A percentile compares a stretch with the other conserved stretches of the same genome.
Conservation (phyloP, 306 rosid species). For the Potentilla sterilis region DNA sequence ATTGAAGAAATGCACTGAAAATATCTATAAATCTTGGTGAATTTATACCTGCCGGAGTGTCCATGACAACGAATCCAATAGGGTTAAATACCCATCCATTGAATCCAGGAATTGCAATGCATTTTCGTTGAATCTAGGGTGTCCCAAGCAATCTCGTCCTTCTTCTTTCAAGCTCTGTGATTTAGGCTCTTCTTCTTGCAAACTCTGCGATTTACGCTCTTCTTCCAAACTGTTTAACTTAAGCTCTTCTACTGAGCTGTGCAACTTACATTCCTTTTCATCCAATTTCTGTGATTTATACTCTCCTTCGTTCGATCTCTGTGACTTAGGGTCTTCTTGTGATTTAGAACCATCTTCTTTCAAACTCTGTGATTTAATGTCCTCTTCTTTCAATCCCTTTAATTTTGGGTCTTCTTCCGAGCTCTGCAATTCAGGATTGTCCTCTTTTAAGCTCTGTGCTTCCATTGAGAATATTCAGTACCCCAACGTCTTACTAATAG, state of each 20-base stretch:
- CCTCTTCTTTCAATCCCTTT: neutral
- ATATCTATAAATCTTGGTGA: neutral
- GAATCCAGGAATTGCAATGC: constrained; percentile 74
- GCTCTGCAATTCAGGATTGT: neutral
- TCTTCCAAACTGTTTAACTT: constrained; percentile 24
- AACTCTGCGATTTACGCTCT: neutral
- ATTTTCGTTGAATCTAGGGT: constrained; percentile 25
- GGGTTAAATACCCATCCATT: constrained; percentile 49
- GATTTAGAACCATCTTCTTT: neutral
- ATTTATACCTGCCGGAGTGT: constrained; percentile 65
- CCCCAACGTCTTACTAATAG: neutral
- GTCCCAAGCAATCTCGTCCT: constrained; percentile 16
- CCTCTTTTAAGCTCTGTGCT: neutral
- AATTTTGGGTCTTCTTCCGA: neutral
- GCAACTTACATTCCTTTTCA: constrained; percentile 17
- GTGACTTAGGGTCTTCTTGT: neutral
- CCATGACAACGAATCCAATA: constrained; percentile 51
- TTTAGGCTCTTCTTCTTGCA: constrained; percentile 13
- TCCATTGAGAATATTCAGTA: constrained; percentile 2
- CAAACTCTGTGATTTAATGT: neutral
- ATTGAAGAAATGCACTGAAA: neutral
- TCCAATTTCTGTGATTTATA: constrained; percentile 23
- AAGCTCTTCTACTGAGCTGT: constrained; percentile 14
- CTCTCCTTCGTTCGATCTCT: neutral
- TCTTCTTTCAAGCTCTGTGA: neutral